phyloP scores from a whole-genome alignment of 2,329 filamentous ascomycete species.

The Dothistroma septosporum region DNA sequence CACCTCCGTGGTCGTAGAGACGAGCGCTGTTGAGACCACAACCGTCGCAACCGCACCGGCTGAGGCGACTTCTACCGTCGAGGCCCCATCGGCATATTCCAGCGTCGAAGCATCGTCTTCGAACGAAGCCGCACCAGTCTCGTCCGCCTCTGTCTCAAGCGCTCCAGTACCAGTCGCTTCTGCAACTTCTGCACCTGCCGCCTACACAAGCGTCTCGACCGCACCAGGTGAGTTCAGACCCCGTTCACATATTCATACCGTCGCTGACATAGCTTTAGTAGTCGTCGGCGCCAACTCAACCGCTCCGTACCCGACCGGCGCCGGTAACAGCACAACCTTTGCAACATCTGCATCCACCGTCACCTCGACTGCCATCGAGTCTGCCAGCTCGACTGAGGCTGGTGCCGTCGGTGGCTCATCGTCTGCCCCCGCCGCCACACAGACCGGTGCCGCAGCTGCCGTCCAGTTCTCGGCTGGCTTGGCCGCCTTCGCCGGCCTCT shows the following conservation, averaged over 20 bases:
- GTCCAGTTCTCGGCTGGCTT: slow-evolving; percentile 2
- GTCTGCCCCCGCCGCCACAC: neutral
- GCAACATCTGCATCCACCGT: neutral
- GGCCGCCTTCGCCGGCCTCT: neutral
- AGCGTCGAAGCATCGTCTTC: neutral
- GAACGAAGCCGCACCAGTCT: neutral
- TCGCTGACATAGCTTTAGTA: neutral
- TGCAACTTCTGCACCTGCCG: neutral
- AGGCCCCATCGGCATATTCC: neutral
- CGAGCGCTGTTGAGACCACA: neutral
- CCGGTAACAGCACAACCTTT: neutral
- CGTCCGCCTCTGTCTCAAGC: neutral
- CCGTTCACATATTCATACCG: neutral
- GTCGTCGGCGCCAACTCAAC: slow-evolving; percentile 2
- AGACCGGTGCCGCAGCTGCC: neutral
- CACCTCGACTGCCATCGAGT: neutral
- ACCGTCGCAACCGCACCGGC: neutral
- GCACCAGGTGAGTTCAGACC: neutral
- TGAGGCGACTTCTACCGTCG: neutral
- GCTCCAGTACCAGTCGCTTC: neutral
- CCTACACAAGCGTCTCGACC: neutral
- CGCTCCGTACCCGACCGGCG: neutral
- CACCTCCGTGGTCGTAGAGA: neutral
- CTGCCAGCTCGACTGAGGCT: slow-evolving; percentile 3
- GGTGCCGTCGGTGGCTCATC: neutral